Evolutionary conservation across 805 yeast species (phyloP), one percentile per base, ranked within the genome.

Genomic region (Candida bentonensis): DNA sequence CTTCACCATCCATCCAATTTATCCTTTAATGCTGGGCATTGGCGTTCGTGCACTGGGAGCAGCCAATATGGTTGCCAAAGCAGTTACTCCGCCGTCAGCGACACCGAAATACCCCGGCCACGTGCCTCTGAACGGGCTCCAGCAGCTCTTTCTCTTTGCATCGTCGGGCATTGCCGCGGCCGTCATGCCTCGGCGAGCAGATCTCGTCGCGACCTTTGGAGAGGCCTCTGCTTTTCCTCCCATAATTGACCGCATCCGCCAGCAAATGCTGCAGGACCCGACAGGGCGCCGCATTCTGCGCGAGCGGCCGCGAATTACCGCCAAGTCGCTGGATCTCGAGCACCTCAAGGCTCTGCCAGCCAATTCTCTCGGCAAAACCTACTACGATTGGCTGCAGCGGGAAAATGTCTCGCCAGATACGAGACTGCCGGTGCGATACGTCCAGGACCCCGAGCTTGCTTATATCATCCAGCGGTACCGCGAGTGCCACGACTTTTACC

Each of bases 401-500:
- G 96, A 92, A 61, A 87, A 89, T 1, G 95, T 85, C 0, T 79
- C 92, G 2, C 96, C 96, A 1, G 98, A 92, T 58, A 88, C 95
- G 0, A 70, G 98, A 53, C 87, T 81, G 2, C 81, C 86, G 1
- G 97, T 92, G 7, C 76, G 76, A 48, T 92, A 76, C 62, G 85
- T 92, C 39, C 88, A 84, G 50, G 87, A 92, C 57, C 88, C 84
- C 39, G 94, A 86, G 55, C 73, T 85, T 51, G 96, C 96, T 0
- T 92, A 81, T 57, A 81, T 89, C n/a, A 86, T 79, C 68, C 94
- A 86, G 60, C 68, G 98, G 53, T 92, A 89, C 59, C 74, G 98
- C 44, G 97, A 92, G 59, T 88, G 96, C 58, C 98, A 92, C 57
- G 98, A 92, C 58, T 92, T 92, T 56, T 89, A 87, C 58, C 98